phyloP scores from a whole-genome alignment of 2,329 filamentous ascomycete genomes.

The Xylaria sp. region DNA sequence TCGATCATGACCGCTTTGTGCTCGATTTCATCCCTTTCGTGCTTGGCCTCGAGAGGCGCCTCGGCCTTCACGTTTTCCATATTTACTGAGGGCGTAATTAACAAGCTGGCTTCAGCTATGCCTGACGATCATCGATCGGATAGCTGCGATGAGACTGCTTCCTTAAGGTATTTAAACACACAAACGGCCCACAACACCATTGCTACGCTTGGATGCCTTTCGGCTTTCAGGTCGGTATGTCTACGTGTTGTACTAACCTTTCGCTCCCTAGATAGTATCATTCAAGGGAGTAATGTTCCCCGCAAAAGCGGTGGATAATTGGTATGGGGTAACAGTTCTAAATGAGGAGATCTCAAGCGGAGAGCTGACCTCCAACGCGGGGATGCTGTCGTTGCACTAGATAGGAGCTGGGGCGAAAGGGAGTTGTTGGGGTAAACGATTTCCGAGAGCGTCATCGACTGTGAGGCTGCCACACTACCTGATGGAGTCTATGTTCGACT shows the following conservation, averaged over 20 bases:
- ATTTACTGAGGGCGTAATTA: background rate
- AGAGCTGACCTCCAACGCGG: constrained; percentile 5
- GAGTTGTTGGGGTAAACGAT: no score
- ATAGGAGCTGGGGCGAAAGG: no score
- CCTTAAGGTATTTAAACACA: background rate
- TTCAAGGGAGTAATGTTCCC: background rate
- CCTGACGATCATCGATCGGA: background rate
- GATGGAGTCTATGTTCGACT: no score
- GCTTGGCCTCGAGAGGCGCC: constrained; percentile 9
- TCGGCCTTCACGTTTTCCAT: constrained; percentile 15
- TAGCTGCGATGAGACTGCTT: background rate
- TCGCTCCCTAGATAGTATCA: no score
- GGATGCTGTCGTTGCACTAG: no score
- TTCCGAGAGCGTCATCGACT: no score
- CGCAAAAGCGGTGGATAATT: background rate
- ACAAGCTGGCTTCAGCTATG: background rate
- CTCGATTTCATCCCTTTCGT: constrained; percentile 16
- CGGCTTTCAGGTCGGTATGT: background rate
- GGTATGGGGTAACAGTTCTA: constrained; percentile 1
- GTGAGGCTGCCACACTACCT: no score
- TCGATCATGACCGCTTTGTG: constrained; percentile 15
- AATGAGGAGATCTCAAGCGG: constrained; percentile 10
- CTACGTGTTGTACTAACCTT: no score
- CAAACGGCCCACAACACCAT: no score
- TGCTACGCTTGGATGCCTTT: background rate